phyloP scores from a whole-genome alignment of 2,329 filamentous ascomycete species.

The Trichoderma polysporum region DNA sequence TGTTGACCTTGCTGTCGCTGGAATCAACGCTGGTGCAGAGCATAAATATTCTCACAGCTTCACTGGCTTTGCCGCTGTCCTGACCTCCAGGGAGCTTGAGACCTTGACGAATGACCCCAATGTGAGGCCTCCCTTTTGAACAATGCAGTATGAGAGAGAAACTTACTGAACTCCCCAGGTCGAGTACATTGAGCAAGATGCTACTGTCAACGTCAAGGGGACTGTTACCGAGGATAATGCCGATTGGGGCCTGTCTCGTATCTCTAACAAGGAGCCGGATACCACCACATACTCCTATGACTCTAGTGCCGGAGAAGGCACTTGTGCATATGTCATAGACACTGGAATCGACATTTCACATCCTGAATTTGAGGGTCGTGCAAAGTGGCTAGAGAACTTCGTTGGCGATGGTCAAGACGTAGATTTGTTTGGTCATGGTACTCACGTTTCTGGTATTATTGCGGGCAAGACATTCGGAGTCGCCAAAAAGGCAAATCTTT shows the following conservation, averaged over 20 bases:
- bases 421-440: conserved; percentile 46
- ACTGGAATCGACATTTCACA: conserved; percentile 40
- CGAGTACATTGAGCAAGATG: conserved; percentile 44
- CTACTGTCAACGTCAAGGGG: conserved; percentile 50
- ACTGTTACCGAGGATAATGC: conserved; percentile 39
- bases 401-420: conserved; percentile 31
- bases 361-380: conserved; percentile 44
- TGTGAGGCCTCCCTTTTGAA: neutral
- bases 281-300: conserved; percentile 36
- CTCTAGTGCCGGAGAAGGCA: conserved; percentile 36
- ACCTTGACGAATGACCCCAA: conserved; percentile 30
- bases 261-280: conserved; percentile 33
- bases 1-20: conserved; percentile 28
- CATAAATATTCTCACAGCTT: conserved; percentile 32
- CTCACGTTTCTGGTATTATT: conserved; percentile 41
- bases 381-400: conserved; percentile 42
- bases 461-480: conserved; percentile 39
- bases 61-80: conserved; percentile 31
- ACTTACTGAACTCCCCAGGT: conserved; percentile 19
- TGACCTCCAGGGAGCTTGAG: conserved; percentile 29
- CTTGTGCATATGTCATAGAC: conserved; percentile 45
- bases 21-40: conserved; percentile 35
- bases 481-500: conserved; percentile 45
- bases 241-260: conserved; percentile 39
- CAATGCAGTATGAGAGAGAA: conserved; percentile 22